These are phyloP conservation scores for Arthrinium puccinioides DNA, from an alignment of 2,329 filamentous ascomycete genomes.

Conservation along the genomic window DNA sequence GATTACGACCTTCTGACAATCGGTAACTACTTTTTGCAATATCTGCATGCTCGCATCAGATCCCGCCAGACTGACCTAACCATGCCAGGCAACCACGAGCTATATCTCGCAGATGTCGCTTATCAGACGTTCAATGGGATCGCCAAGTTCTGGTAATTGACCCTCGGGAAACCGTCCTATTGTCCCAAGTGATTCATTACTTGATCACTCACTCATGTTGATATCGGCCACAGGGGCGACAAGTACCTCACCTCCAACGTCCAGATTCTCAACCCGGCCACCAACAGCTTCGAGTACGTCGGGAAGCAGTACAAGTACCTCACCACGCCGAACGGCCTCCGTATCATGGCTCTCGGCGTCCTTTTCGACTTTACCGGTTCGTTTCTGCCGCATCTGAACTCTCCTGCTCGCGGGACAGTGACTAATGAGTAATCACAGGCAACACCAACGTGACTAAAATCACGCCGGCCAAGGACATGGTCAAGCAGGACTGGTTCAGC, in stretches of 20 bases:
- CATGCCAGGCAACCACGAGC: constrained; percentile 50
- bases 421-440: constrained; percentile 41
- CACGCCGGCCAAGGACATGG: constrained; percentile 71
- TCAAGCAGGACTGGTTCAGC: constrained; percentile 85
- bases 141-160: constrained; percentile 40
- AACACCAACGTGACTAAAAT: constrained; percentile 82
- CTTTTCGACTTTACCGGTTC: constrained; percentile 78
- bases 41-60: neutral
- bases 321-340: constrained; percentile 80
- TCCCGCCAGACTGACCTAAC: neutral
- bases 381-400: constrained; percentile 40
- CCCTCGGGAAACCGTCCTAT: too few relatives aligned
- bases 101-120: constrained; percentile 54
- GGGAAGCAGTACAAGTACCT: constrained; percentile 37
- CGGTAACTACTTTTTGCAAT: too few relatives aligned
- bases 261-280: constrained; percentile 31
- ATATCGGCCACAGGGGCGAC: constrained; percentile 40
- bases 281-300: constrained; percentile 31
- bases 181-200: too few relatives aligned
- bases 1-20: constrained; percentile 36
- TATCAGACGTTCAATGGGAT: constrained; percentile 56
- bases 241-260: constrained; percentile 73
- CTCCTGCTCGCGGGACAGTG: constrained; percentile 71
- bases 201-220: constrained; percentile 15
- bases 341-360: constrained; percentile 86